Conservation (phyloP, 768 basidiomycete genomes). For the Tulasnella sp. region DNA sequence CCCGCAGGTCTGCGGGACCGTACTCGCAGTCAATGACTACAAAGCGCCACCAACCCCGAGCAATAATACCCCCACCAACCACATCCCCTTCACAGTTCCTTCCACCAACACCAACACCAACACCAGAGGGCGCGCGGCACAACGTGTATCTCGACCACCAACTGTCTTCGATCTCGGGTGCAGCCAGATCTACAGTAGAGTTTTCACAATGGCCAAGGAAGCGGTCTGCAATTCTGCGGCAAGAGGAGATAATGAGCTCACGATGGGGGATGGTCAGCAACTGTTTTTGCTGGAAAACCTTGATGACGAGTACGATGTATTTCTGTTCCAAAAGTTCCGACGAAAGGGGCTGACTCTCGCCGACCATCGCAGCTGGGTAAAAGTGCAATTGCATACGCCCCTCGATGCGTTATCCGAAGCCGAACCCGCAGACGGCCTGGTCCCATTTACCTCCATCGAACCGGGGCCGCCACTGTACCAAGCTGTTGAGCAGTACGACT, state of each 20-base stretch:
- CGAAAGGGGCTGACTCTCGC: not conserved
- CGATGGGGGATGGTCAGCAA: slow-evolving; percentile 81
- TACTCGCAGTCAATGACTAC: no score
- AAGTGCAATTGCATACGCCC: slow-evolving; percentile 71
- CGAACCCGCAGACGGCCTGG: slow-evolving; percentile 54
- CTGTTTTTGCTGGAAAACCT: slow-evolving; percentile 82
- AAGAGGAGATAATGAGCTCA: slow-evolving; percentile 52
- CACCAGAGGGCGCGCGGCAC: no score
- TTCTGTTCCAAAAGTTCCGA: not conserved
- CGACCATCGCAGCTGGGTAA: slow-evolving; percentile 76
- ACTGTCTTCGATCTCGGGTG: no score
- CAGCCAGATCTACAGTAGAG: no score
- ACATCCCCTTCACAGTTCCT: no score
- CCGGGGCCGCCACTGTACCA: slow-evolving; percentile 66
- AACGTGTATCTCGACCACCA: no score
- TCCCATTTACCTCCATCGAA: slow-evolving; percentile 84
- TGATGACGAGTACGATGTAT: slow-evolving; percentile 77
- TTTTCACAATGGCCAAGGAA: no score
- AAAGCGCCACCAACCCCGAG: no score
- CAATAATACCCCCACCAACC: no score
- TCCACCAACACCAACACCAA: no score
- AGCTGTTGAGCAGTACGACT: slow-evolving; percentile 81
- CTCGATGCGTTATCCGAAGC: slow-evolving; percentile 56
- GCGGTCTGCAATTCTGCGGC: no score
- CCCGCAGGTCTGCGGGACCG: no score